phyloP scores from a whole-genome alignment of 2,329 filamentous ascomycete species.

The Aspergillus nomiae region DNA sequence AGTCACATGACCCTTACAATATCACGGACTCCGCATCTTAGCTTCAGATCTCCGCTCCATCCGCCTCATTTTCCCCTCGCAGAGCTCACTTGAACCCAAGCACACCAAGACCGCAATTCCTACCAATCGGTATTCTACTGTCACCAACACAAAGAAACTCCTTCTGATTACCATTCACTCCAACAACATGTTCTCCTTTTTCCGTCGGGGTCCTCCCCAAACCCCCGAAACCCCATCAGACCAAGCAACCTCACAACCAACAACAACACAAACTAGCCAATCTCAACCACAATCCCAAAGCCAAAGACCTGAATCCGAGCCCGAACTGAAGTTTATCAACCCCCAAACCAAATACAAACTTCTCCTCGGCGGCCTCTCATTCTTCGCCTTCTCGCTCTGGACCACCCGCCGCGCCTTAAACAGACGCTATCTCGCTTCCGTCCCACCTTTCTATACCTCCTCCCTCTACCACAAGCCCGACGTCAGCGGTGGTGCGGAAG shows the following conservation, averaged over 20 bases:
- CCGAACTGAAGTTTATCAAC: constrained; percentile 1
- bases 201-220: constrained; percentile 7
- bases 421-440: constrained; percentile 61
- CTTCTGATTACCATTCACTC: not conserved
- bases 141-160: not conserved
- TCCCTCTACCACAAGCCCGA: constrained; percentile 44
- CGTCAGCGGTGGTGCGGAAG: constrained; percentile 69
- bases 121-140: not conserved
- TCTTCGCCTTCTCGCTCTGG: constrained; percentile 70
- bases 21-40: constrained; percentile 7
- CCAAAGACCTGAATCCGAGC: not conserved
- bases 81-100: not conserved
- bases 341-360: constrained; percentile 45
- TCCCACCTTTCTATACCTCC: constrained; percentile 70
- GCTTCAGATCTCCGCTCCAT: constrained; percentile 3
- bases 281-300: not conserved
- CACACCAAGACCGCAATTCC: not conserved
- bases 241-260: constrained; percentile 11
- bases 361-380: constrained; percentile 73
- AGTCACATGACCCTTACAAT: constrained; percentile 2
- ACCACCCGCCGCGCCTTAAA: constrained; percentile 71
- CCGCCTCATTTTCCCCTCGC: not conserved
- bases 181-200: constrained; percentile 27
- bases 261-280: constrained; percentile 3
- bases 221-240: not conserved